Percentiles rank a stretch among this genome's conserved stretches.
phyloP scores from a whole-genome alignment of 768 basidiomycete genomes.

The Russula abietina region DNA sequence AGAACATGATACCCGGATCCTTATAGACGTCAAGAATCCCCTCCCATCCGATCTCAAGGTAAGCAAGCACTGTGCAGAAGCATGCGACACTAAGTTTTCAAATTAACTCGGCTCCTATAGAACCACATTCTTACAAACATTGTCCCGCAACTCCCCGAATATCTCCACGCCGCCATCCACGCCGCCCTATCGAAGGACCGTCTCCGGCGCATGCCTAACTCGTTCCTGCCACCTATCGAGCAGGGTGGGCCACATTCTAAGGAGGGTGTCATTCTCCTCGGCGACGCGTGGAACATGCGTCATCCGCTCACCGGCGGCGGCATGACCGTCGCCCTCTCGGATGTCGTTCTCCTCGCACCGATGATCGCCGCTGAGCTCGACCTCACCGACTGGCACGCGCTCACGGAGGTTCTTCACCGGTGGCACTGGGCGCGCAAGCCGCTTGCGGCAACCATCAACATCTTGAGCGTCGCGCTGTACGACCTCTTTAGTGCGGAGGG shows the following conservation, averaged over 20 bases:
- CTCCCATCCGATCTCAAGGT: slow-evolving; percentile 80
- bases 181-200: slow-evolving; percentile 72
- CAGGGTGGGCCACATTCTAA: slow-evolving; percentile 48
- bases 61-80: background rate
- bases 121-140: slow-evolving; percentile 65
- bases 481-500: slow-evolving; percentile 93
- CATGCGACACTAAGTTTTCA: background rate
- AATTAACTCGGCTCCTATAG: slow-evolving; percentile 35
- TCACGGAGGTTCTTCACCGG: slow-evolving; percentile 47
- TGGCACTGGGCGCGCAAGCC: slow-evolving; percentile 90
- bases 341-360: slow-evolving; percentile 67
- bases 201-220: slow-evolving; percentile 90
- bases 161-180: slow-evolving; percentile 59
- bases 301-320: slow-evolving; percentile 97
- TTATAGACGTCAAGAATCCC: slow-evolving; percentile 83
- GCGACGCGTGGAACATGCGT: slow-evolving; percentile 98
- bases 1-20: slow-evolving; percentile 83
- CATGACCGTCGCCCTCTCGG: slow-evolving; percentile 93
- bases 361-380: slow-evolving; percentile 46
- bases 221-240: slow-evolving; percentile 75
- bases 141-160: slow-evolving; percentile 72
- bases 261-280: slow-evolving; percentile 76
- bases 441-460: slow-evolving; percentile 81
- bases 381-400: slow-evolving; percentile 44
- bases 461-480: slow-evolving; percentile 88